These are phyloP conservation scores for Eleusine indica DNA, from an alignment of 176 grass and related monocot species.

Conservation along the genomic window DNA sequence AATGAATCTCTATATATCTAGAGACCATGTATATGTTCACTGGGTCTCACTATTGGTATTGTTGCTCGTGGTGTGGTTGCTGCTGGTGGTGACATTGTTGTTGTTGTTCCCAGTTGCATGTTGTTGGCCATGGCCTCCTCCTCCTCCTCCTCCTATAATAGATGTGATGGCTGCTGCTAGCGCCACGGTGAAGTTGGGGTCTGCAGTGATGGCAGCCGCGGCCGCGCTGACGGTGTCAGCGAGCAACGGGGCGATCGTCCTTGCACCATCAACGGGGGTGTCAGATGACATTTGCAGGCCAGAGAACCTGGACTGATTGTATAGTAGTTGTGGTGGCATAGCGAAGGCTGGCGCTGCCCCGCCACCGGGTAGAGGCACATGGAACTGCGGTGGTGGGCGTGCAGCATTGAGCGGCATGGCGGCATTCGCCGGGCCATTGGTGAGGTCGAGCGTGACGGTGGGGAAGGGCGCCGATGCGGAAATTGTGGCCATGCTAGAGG, in stretches of 20 bases:
- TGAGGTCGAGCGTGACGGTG: conserved; percentile 93
- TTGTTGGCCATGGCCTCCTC: background rate
- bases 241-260: background rate
- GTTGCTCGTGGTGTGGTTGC: conserved; percentile 42
- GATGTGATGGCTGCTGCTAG: conserved; percentile 87
- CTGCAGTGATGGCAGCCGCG: conserved; percentile 71
- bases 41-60: conserved; percentile 57
- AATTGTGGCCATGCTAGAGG: conserved; percentile 83
- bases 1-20: background rate
- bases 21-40: background rate
- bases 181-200: conserved; percentile 88
- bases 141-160: conserved; percentile 58
- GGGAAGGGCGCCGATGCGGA: conserved; percentile 92
- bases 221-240: conserved; percentile 71
- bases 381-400: conserved; percentile 49
- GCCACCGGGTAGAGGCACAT: conserved; percentile 36
- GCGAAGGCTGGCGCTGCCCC: conserved; percentile 41
- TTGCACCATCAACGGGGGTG: background rate
- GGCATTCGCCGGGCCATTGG: conserved; percentile 35
- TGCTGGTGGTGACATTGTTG: conserved; percentile 41
- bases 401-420: conserved; percentile 35
- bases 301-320: conserved; percentile 74
- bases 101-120: conserved; percentile 29
- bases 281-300: conserved; percentile 64
- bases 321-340: conserved; percentile 33